Conservation (phyloP, 2,329 filamentous ascomycete genomes). For the Colletotrichum siamense region DNA sequence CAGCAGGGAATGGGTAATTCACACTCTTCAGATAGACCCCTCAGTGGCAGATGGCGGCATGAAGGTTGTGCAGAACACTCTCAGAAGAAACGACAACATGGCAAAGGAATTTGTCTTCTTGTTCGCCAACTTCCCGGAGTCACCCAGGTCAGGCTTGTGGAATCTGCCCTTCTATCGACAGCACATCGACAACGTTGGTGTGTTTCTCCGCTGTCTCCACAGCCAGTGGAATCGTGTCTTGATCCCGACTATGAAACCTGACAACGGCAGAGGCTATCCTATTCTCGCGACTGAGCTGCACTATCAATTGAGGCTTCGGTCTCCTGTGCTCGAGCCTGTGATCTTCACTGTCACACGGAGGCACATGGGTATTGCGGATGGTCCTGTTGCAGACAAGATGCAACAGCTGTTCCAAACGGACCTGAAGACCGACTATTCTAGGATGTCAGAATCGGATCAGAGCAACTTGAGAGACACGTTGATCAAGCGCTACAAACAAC, state of each 20-base stretch:
- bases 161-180: conserved; percentile 21
- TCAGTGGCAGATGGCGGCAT: conserved; percentile 37
- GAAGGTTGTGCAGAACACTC: conserved; percentile 35
- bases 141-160: conserved; percentile 8
- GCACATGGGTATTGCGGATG: conserved; percentile 46
- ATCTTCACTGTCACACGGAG: conserved; percentile 58
- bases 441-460: not conserved
- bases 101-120: conserved; percentile 31
- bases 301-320: conserved; percentile 51
- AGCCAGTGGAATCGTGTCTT: conserved; percentile 41
- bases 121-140: conserved; percentile 42
- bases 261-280: conserved; percentile 46
- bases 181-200: conserved; percentile 39
- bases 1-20: conserved; percentile 38
- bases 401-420: conserved; percentile 26
- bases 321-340: conserved; percentile 56
- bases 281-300: conserved; percentile 63
- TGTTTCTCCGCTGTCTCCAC: conserved; percentile 49
- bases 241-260: conserved; percentile 35
- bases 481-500: conserved; percentile 3
- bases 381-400: conserved; percentile 34
- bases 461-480: not conserved
- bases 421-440: conserved; percentile 22
- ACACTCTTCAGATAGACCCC: not conserved
- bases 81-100: conserved; percentile 43